Conservation (phyloP, 306 rosid species). For the Prinsepia uniflora region DNA sequence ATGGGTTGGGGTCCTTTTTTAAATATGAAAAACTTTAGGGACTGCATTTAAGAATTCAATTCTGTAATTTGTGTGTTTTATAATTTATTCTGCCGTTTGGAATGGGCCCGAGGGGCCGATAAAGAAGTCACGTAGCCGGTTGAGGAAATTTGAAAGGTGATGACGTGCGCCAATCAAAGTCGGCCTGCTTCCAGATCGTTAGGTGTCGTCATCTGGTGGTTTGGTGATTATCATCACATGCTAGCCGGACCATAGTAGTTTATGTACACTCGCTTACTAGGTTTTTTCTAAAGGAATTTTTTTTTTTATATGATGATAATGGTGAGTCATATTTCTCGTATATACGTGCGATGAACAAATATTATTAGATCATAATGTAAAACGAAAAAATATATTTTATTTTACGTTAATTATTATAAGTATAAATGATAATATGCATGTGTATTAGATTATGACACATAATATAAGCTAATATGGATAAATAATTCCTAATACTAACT, state of each 20-base stretch:
- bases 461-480: too few relatives aligned
- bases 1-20: constrained; percentile 5
- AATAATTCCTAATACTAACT: not conserved
- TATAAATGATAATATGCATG: too few relatives aligned
- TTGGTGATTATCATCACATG: not conserved
- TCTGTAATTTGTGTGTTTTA: not conserved
- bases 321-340: too few relatives aligned
- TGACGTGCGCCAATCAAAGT: constrained; percentile 28
- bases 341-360: too few relatives aligned
- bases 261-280: not conserved
- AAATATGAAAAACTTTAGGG: constrained; percentile 13
- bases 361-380: too few relatives aligned
- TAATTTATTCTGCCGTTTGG: too few relatives aligned
- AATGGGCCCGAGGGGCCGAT: constrained; percentile 15
- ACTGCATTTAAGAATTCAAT: not conserved
- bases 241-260: not conserved
- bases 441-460: too few relatives aligned
- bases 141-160: constrained; percentile 25
- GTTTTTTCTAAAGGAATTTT: too few relatives aligned
- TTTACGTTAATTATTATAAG: too few relatives aligned
- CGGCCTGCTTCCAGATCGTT: constrained; percentile 29
- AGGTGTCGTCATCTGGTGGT: constrained; percentile 1
- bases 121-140: constrained; percentile 20
- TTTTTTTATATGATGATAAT: too few relatives aligned
- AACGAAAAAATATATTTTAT: too few relatives aligned